Base-by-base conservation (phyloP, 352 stramenopile genomes). In the Pythium insidiosum region DNA sequence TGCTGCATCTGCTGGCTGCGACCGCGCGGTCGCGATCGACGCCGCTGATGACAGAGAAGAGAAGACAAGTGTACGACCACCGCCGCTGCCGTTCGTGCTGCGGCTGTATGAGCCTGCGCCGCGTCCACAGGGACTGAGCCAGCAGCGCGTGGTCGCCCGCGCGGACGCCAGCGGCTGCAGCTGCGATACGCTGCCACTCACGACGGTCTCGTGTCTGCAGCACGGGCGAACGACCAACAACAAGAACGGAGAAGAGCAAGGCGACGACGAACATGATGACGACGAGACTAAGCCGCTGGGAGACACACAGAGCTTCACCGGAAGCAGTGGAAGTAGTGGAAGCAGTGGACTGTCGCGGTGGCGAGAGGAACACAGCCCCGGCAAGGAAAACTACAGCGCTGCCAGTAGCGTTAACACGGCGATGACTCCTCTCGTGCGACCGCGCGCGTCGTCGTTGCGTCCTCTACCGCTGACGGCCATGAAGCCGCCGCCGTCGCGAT, bases 341-440 rank as follows among this genome's bases (percentile, higher is more conserved):
- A 10, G 33, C 33, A 11, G 33, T 6, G 5, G 11, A 18, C 7
- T 7, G 9, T 5, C 15, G 33, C 15, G 11, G 9, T 6, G 11
- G 33, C 15, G 11, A 38, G 19, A 38, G 6, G n/a, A 11, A 18
- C 44, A 56, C 35, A 56, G 45, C 30, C 53, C 53, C 1, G 53
- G 53, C 5, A 61, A 61, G 10, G 53, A 61, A 38, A 61, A 61
- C 40, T 61, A 61, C 36, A 15, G 9, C 28, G 15, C 28, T 15
- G 28, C 28, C 9, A 33, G n/a, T n/a, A n/a, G n/a, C n/a, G 34
- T 16, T 4, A 33, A 26, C 20, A 26, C 42, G 13, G 2, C 31
- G 0, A 22, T 22, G 21, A 29, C 3, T 2, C 38, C 37, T 5
- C 39, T 23, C 11, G 38, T 52, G 26, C 50, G 50, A 13, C 36